Conservation (phyloP, 2,329 filamentous ascomycete genomes). For the Hyphodiscus sp. region DNA sequence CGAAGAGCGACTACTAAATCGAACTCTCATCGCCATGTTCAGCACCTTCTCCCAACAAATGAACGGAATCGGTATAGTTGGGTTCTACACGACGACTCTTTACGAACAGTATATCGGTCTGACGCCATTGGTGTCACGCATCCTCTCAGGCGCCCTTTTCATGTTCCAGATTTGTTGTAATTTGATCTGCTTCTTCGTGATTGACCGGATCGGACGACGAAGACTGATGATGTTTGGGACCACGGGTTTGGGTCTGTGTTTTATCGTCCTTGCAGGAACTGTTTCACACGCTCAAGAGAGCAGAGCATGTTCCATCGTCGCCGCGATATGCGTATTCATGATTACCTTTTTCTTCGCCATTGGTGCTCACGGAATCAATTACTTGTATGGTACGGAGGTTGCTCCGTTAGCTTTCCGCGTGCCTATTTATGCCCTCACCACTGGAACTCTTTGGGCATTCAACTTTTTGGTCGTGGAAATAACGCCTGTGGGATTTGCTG, state of each 20-base stretch:
- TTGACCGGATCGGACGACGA: constrained; percentile 54
- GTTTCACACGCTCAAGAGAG: constrained; percentile 37
- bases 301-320: constrained; percentile 29
- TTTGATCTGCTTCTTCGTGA: constrained; percentile 8
- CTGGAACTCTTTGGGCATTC: constrained; percentile 90
- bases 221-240: constrained; percentile 66
- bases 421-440: constrained; percentile 68
- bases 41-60: constrained; percentile 44
- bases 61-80: constrained; percentile 10
- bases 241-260: constrained; percentile 52
- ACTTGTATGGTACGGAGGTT: constrained; percentile 53
- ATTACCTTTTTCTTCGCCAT: constrained; percentile 54
- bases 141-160: constrained; percentile 24
- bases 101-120: constrained; percentile 10
- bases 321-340: constrained; percentile 48
- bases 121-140: constrained; percentile 1
- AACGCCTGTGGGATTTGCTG: constrained; percentile 37
- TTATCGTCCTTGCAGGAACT: constrained; percentile 52
- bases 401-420: constrained; percentile 50
- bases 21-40: constrained; percentile 40
- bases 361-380: constrained; percentile 50
- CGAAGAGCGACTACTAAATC: constrained; percentile 42
- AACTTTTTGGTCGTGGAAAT: constrained; percentile 88
- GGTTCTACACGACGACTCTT: constrained; percentile 11
- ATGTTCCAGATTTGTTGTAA: constrained; percentile 4